Base-by-base conservation (phyloP, 768 basidiomycete genomes). In the Mycena leptocephala region DNA sequence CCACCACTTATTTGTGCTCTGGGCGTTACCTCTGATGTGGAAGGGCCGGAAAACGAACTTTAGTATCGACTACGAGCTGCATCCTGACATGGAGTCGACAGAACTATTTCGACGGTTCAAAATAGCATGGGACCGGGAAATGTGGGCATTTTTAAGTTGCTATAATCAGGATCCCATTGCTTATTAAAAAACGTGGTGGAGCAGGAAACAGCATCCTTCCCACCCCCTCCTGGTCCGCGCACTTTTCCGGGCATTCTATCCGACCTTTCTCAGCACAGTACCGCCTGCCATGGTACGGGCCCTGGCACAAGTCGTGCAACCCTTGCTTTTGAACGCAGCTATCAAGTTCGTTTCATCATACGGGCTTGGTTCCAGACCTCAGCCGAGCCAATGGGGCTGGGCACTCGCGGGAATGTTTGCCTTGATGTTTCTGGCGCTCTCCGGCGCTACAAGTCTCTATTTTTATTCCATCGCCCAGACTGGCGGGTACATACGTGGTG, bases 11-110 rank as follows among this genome's bases (percentile, higher is more conserved):
- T 77, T 77, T 30, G 46, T 77, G 10, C 33, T 77, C 14, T 77
- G 76, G 76, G 70, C 72, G n/a, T 37, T 72, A 20, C 76, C 76
- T 26, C 37, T 77, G 41, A 72, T 77, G 66, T 70, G 76, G 66
- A 67, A 73, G 43, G 75, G 75, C 30, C 70, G 70, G 9, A 67
- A 62, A 51, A 24, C 24, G 22, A 55, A 72, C 1, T 43, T 33
- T 3, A 26, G 14, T 10, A 5, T 72, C 7, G 51, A 77, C 28
- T 71, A 77, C 24, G 70, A 68, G 51, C 33, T 72, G 14, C 58
- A 77, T 35, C 72, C 72, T 13, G 76, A 73, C 24, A 71, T 72
- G 69, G 72, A 68, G 14, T 77, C 70, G 9, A 53, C 65, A 24
- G 65, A 69, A 30, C 71, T 77, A 16, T 73, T 69, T 58, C 61